Percentiles rank a stretch among this genome's conserved stretches.
Conservation (phyloP, 2,329 filamentous ascomycete genomes). For the Pseudogymnoascus sp. region DNA sequence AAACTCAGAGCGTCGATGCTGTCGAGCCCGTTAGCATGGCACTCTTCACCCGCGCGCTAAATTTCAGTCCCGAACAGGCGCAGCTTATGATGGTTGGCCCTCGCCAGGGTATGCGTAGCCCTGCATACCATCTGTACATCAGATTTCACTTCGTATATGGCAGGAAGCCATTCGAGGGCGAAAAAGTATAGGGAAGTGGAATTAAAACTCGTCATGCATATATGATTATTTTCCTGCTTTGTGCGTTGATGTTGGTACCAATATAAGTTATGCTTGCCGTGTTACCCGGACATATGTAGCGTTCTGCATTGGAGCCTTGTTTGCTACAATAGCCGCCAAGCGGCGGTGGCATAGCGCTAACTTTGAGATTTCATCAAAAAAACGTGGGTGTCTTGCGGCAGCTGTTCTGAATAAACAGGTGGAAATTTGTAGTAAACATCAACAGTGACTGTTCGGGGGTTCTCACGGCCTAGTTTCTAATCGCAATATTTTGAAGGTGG, state of each 20-base stretch:
- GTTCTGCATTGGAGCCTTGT: neutral
- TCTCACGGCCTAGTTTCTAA: no score
- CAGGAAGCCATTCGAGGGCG: constrained; percentile 21
- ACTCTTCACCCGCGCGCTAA: constrained; percentile 15
- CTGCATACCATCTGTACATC: constrained; percentile 14
- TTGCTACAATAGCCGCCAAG: neutral
- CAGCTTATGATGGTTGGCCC: constrained; percentile 12
- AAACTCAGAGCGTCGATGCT: constrained; percentile 14
- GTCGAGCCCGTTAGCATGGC: constrained; percentile 15
- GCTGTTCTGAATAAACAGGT: neutral
- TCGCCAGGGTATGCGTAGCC: constrained; percentile 14
- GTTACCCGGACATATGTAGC: neutral
- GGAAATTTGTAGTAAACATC: neutral
- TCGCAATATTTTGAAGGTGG: no score
- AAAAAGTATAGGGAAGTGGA: neutral
- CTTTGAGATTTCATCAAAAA: neutral
- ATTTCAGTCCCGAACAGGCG: constrained; percentile 12
- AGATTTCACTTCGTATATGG: constrained; percentile 17
- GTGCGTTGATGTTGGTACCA: neutral
- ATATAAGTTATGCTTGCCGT: neutral
- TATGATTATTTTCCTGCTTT: neutral
- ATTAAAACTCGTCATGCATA: neutral
- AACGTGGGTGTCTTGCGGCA: neutral
- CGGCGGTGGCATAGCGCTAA: neutral
- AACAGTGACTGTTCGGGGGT: neutral